phyloP scores from a whole-genome alignment of 208 protist genomes.

The Acanthamoeba sp. region DNA sequence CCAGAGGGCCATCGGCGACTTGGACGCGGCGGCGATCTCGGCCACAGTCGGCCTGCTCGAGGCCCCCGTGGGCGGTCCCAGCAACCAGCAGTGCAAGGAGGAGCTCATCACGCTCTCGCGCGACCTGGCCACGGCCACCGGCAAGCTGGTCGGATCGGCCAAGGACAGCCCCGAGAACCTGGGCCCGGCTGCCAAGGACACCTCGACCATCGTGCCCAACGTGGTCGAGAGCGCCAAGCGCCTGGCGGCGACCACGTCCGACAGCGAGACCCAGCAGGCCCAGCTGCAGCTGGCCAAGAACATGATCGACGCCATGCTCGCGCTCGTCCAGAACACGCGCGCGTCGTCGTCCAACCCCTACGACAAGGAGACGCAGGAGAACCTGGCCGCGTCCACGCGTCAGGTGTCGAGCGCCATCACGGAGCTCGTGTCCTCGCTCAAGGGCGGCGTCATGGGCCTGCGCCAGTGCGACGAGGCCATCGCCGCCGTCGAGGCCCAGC shows the following conservation, averaged over 20 bases:
- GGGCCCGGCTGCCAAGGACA: conserved; percentile 77
- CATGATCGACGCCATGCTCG: conserved; percentile 83
- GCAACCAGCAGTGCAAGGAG: conserved; percentile 76
- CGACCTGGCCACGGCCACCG: conserved; percentile 44
- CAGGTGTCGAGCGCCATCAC: conserved; percentile 82
- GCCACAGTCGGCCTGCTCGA: conserved; percentile 83
- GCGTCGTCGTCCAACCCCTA: conserved; percentile 62
- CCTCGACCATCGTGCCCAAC: conserved; percentile 80
- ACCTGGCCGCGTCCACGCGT: conserved; percentile 66
- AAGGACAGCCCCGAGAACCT: conserved; percentile 80
- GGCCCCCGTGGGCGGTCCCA: conserved; percentile 71
- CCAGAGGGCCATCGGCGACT: conserved; percentile 81
- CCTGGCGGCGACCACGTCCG: conserved; percentile 80
- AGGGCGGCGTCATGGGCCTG: conserved; percentile 84
- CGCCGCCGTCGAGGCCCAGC: conserved; percentile 74
- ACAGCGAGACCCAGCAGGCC: conserved; percentile 82
- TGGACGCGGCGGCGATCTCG: conserved; percentile 83
- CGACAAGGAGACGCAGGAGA: conserved; percentile 76
- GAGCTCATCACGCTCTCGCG: conserved; percentile 73
- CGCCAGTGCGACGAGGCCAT: conserved; percentile 85
- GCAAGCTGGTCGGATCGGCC: conserved; percentile 69
- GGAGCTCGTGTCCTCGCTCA: conserved; percentile 81
- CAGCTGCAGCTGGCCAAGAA: conserved; percentile 81
- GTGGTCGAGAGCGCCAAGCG: conserved; percentile 82
- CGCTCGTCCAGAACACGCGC: conserved; percentile 77